Base-by-base conservation (phyloP, 2,329 filamentous ascomycete genomes). In the Hymenoscyphus salicellus region DNA sequence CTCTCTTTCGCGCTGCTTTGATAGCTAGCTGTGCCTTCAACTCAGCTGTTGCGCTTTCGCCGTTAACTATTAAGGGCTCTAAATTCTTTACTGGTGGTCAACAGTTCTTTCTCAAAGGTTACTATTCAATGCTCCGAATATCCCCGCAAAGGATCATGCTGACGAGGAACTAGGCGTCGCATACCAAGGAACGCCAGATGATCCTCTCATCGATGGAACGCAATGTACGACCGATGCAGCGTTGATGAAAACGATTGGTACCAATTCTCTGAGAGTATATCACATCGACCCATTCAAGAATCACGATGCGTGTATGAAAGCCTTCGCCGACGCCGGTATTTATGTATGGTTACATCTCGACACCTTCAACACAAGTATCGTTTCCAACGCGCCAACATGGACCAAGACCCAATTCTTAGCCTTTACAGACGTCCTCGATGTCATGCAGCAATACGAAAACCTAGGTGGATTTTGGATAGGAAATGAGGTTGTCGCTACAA, bases 181-280 rank as follows among this genome's bases (percentile, higher is more conserved):
- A 60, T 94, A 94, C 72, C 85, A 87, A 75, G 77, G 86, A 63
- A 79, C 78, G 43, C 77, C 79, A n/a, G 81, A 88, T 58, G 92
- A 97, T 74, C 93, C 92, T 58, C 85, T 96, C 67, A 78, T 91
- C 70, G 85, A 95, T 74, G 84, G 84, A 32, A 85, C 84, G 60
- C 92, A 96, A 80, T 96, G 92, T 80, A 77, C 82, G 70, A 84
- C 86, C 69, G 92, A 97, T 78, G 88, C 89, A 55, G 76, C 79
- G 8, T 82, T 93, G 73, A 96, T 96, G 90, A 84, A 91, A 76
- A 85, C 87, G 32, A 81, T 96, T 60, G 92, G 91, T 66, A 86
- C 89, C 74, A 96, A 96, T 76, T 84, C 89, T 30, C 92, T 96
- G 72, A 91, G 93, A 62, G 90, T 95, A 65, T 96, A 96, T 77